Percentiles rank a stretch among this genome's conserved stretches.
Evolutionary conservation across 2,329 filamentous ascomycete species (phyloP).

Genomic region (Cytospora paraplurivora): DNA sequence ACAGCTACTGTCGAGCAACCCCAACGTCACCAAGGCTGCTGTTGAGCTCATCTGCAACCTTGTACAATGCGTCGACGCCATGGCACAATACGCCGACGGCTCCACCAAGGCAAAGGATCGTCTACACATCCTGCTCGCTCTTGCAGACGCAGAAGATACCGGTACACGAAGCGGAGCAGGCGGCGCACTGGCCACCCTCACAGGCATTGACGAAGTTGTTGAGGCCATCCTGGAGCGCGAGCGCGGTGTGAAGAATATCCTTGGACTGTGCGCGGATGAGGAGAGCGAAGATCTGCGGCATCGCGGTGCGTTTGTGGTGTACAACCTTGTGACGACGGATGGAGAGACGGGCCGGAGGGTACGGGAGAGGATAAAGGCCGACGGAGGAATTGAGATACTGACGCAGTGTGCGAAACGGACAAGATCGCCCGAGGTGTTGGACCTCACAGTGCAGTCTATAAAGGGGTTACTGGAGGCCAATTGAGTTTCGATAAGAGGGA

Average conservation of each 20-base stretch:
- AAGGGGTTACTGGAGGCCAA: constrained; percentile 61
- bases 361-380: constrained; percentile 60
- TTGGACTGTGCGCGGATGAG: constrained; percentile 77
- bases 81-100: constrained; percentile 69
- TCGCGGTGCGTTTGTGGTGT: constrained; percentile 73
- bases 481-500: neutral
- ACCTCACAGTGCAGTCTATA: constrained; percentile 70
- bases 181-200: constrained; percentile 83
- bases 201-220: constrained; percentile 75
- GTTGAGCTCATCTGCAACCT: constrained; percentile 93
- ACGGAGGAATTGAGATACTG: constrained; percentile 67
- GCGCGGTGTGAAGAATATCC: constrained; percentile 72
- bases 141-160: constrained; percentile 82
- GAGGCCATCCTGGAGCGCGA: constrained; percentile 69
- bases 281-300: constrained; percentile 64
- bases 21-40: constrained; percentile 76
- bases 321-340: constrained; percentile 70
- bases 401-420: constrained; percentile 71
- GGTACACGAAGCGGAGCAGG: constrained; percentile 82
- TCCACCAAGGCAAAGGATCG: constrained; percentile 69
- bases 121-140: constrained; percentile 80
- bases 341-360: constrained; percentile 66
- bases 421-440: constrained; percentile 68
- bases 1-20: constrained; percentile 74
- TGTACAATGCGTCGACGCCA: constrained; percentile 67